Evolutionary conservation across 345 rosid species (phyloP).

Genomic region (Linum lewisii): DNA sequence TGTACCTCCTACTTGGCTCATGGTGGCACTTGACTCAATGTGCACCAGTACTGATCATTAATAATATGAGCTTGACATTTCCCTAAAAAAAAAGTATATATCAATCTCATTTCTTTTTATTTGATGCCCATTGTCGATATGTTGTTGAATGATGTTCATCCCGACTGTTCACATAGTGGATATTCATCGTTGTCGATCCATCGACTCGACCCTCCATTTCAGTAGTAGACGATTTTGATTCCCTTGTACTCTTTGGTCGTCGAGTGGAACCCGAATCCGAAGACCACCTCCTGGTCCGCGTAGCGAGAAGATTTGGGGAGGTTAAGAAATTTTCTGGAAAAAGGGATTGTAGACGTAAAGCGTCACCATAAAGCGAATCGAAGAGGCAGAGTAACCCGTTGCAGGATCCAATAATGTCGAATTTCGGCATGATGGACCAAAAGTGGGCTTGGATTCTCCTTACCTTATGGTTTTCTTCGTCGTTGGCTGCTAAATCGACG

Average conservation of each 20-base stretch:
- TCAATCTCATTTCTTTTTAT: too few relatives aligned
- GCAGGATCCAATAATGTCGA: constrained; percentile 37
- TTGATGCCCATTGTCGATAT: too few relatives aligned
- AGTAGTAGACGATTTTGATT: constrained; percentile 26
- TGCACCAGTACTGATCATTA: too few relatives aligned
- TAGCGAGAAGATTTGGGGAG: constrained; percentile 24
- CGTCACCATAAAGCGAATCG: constrained; percentile 18
- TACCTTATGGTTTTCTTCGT: constrained; percentile 7
- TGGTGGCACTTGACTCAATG: too few relatives aligned
- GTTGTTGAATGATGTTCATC: too few relatives aligned
- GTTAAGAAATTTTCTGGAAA: constrained; percentile 19
- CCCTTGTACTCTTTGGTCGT: constrained; percentile 27
- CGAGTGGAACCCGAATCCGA: constrained; percentile 35
- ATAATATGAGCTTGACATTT: too few relatives aligned
- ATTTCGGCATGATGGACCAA: constrained; percentile 24
- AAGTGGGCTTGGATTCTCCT: constrained; percentile 26
- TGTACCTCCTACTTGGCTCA: too few relatives aligned
- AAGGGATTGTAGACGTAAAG: constrained; percentile 32
- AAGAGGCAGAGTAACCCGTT: constrained; percentile 34
- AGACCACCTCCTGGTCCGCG: constrained; percentile 22
- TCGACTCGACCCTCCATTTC: constrained; percentile 8
- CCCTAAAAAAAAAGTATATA: too few relatives aligned
- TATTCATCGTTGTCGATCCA: too few relatives aligned
- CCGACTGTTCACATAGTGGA: too few relatives aligned
- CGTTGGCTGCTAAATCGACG: constrained; percentile 19